Evolutionary conservation across 495 filamentous ascomycete species (phyloP).

Genomic region (Aspergillus sclerotioniger): DNA sequence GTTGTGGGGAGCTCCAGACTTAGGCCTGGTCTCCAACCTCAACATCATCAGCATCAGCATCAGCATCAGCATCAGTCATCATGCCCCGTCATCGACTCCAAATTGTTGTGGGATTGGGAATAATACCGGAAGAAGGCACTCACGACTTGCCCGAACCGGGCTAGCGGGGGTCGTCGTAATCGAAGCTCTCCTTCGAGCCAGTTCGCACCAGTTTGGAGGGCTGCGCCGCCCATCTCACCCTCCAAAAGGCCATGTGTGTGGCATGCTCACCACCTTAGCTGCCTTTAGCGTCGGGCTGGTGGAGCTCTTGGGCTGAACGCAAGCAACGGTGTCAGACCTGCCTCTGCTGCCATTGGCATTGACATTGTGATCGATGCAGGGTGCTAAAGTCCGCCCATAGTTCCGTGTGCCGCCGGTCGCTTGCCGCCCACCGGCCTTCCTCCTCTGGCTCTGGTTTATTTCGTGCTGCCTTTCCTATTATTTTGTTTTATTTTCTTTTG

Average conservation of each 20-base stretch:
- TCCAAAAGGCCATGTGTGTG: conserved; percentile 14
- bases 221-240: conserved; percentile 4
- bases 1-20: conserved; percentile 6
- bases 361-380: conserved; percentile 39
- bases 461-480: background rate
- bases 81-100: background rate
- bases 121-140: conserved; percentile 2
- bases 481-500: background rate
- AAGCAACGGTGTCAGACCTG: conserved; percentile 25
- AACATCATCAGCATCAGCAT: background rate
- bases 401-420: conserved; percentile 16
- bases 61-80: background rate
- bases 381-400: conserved; percentile 26
- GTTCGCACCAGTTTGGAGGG: background rate
- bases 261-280: conserved; percentile 22
- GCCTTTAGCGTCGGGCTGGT: conserved; percentile 16
- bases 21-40: background rate
- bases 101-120: background rate
- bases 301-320: conserved; percentile 21
- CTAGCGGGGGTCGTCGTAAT: conserved; percentile 23
- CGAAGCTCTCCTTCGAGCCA: conserved; percentile 9
- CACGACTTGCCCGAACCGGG: conserved; percentile 11
- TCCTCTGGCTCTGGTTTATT: conserved; percentile 2
- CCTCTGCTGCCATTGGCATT: conserved; percentile 22
- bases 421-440: conserved; percentile 17